Evolutionary conservation across 2,329 filamentous ascomycete species (phyloP).

Genomic region (Leptographium flavum): DNA sequence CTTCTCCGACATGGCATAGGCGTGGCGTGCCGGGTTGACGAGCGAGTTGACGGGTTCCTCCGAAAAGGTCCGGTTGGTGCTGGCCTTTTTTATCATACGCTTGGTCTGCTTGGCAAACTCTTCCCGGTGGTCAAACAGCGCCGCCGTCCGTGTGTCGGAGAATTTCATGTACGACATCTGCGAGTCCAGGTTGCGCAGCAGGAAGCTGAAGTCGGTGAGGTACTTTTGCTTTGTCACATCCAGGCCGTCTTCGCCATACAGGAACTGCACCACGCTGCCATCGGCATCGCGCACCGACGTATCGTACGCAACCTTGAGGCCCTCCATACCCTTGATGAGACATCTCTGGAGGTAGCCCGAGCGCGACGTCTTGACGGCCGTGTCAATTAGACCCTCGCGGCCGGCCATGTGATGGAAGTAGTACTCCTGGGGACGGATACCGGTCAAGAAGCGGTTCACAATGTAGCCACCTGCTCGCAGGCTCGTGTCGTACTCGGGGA

Average conservation of each 20-base stretch:
- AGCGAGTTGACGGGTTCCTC: slow-evolving; percentile 63
- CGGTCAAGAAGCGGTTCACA: slow-evolving; percentile 91
- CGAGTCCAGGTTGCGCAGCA: slow-evolving; percentile 72
- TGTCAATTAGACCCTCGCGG: slow-evolving; percentile 95
- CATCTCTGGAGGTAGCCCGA: slow-evolving; percentile 95
- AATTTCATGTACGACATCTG: slow-evolving; percentile 65
- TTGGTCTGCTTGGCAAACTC: slow-evolving; percentile 67
- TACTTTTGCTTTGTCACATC: slow-evolving; percentile 93
- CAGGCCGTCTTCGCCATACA: slow-evolving; percentile 92
- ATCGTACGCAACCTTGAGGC: slow-evolving; percentile 82
- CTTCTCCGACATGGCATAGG: slow-evolving; percentile 78
- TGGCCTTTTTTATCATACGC: slow-evolving; percentile 60
- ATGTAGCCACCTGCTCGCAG: slow-evolving; percentile 88
- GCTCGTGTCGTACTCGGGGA: slow-evolving; percentile 80
- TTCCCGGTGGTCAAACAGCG: slow-evolving; percentile 36
- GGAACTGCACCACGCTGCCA: slow-evolving; percentile 82
- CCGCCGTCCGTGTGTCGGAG: slow-evolving; percentile 29
- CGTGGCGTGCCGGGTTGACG: slow-evolving; percentile 62
- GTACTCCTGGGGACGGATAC: slow-evolving; percentile 92
- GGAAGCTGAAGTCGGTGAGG: slow-evolving; percentile 77
- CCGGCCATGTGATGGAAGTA: slow-evolving; percentile 99
- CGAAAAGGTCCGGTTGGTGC: slow-evolving; percentile 37
- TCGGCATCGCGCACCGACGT: slow-evolving; percentile 89
- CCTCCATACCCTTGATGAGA: slow-evolving; percentile 97
- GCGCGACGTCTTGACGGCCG: slow-evolving; percentile 92